Conservation (phyloP, 1,284 basidiomycete genomes). For the Leccinum griseonigrum region DNA sequence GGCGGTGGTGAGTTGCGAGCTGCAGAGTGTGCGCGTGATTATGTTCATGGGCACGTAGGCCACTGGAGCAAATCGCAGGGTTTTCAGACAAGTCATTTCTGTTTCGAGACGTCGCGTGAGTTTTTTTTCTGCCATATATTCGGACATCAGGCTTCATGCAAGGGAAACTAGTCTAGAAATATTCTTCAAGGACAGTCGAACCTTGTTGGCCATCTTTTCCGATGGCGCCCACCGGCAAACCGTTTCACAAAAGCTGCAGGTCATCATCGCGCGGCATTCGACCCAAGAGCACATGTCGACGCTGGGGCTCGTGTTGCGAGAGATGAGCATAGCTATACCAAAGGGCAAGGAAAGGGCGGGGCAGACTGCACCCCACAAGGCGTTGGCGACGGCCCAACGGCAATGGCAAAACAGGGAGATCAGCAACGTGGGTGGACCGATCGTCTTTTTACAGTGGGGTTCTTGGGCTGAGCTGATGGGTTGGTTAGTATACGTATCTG, state of each 20-base stretch:
- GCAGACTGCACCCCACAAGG: constrained; percentile 47
- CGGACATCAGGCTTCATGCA: constrained; percentile 1
- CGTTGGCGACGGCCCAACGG: constrained; percentile 65
- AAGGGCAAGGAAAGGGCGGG: constrained; percentile 38
- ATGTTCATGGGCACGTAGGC: constrained; percentile 45
- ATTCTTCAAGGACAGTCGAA: constrained; percentile 87
- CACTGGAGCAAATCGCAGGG: constrained; percentile 74
- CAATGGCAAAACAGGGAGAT: constrained; percentile 88
- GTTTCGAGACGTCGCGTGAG: constrained; percentile 88
- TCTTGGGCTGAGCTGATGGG: constrained; percentile 1
- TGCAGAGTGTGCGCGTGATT: constrained; percentile 41
- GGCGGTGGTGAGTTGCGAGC: constrained; percentile 61
- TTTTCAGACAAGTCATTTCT: constrained; percentile 83
- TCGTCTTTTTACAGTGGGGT: background rate
- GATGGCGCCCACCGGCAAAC: constrained; percentile 65
- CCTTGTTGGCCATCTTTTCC: constrained; percentile 76
- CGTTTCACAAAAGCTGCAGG: constrained; percentile 60
- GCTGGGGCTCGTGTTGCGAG: constrained; percentile 25
- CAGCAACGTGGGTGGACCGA: constrained; percentile 65
- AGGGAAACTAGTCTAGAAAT: constrained; percentile 65
- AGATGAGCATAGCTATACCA: constrained; percentile 33
- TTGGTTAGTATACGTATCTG: constrained; percentile 75
- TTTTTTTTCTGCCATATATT: background rate
- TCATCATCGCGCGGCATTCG: constrained; percentile 41
- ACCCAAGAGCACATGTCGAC: constrained; percentile 20